Conservation (phyloP, 2,329 filamentous ascomycete species). For the Pseudocercospora pini-densiflorae region DNA sequence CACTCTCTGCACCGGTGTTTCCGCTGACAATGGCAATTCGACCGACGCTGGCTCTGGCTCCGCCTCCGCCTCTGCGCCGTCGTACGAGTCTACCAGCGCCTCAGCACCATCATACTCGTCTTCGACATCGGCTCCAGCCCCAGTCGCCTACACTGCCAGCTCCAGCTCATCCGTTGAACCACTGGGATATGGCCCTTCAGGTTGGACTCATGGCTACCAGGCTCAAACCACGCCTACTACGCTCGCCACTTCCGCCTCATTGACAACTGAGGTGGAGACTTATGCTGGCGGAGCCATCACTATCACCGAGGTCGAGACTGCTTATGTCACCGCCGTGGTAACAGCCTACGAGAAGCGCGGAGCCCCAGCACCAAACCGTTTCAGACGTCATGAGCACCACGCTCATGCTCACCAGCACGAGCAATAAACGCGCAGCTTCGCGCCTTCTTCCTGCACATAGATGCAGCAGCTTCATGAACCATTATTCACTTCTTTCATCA, state of each 20-base stretch:
- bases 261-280: slow-evolving; percentile 21
- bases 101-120: slow-evolving; percentile 14
- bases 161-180: background rate
- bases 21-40: slow-evolving; percentile 22
- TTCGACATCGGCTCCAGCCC: slow-evolving; percentile 19
- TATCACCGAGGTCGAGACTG: slow-evolving; percentile 38
- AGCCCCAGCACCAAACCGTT: slow-evolving; percentile 19
- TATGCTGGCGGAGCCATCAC: slow-evolving; percentile 25
- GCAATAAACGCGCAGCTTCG: slow-evolving; percentile 12
- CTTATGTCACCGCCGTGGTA: slow-evolving; percentile 34
- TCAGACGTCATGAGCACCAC: slow-evolving; percentile 37
- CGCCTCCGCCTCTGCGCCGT: slow-evolving; percentile 20
- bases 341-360: slow-evolving; percentile 30
- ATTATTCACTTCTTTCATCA: slow-evolving; percentile 15
- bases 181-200: background rate
- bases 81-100: slow-evolving; percentile 13
- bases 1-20: slow-evolving; percentile 41
- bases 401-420: slow-evolving; percentile 31
- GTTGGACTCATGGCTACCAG: slow-evolving; percentile 8
- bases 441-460: slow-evolving; percentile 2
- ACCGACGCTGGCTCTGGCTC: slow-evolving; percentile 10
- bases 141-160: slow-evolving; percentile 7
- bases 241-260: slow-evolving; percentile 28
- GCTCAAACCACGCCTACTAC: slow-evolving; percentile 27
- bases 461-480: slow-evolving; percentile 41